A percentile compares a stretch with the other conserved stretches of the same genome.
These are phyloP conservation scores for Diaporthe sp. DNA, from an alignment of 2,329 filamentous ascomycete species.

Conservation along the genomic window DNA sequence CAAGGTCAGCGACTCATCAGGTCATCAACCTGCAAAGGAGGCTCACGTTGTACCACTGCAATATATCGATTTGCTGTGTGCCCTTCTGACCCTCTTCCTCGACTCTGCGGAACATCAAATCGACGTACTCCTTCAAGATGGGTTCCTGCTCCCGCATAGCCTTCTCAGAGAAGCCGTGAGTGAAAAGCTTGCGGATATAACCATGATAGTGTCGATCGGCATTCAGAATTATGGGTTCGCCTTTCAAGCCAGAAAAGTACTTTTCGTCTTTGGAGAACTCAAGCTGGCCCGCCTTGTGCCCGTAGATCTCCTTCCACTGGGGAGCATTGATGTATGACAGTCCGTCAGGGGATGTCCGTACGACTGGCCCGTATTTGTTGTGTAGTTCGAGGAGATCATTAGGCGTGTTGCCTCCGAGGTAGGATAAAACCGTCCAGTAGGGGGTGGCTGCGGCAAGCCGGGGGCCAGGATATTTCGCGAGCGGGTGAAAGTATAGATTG, in stretches of 20 bases:
- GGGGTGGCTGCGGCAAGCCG: slow-evolving; percentile 34
- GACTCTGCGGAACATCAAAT: not conserved
- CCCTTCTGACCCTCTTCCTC: not conserved
- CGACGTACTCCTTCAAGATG: not conserved
- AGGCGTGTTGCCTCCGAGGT: slow-evolving; percentile 42
- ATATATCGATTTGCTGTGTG: not conserved
- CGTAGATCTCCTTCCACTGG: slow-evolving; percentile 35
- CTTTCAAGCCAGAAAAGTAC: not conserved
- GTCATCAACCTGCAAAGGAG: not conserved
- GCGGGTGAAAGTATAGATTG: slow-evolving; percentile 19
- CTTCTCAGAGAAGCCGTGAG: slow-evolving; percentile 1
- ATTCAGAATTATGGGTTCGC: not conserved
- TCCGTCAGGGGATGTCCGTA: slow-evolving; percentile 4
- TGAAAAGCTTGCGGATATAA: slow-evolving; percentile 1
- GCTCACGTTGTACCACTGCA: not conserved
- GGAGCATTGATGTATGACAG: slow-evolving; percentile 30
- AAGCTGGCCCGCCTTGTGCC: slow-evolving; percentile 36
- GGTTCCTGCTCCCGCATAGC: not conserved
- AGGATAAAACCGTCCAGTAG: slow-evolving; percentile 41
- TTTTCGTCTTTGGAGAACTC: slow-evolving; percentile 33
- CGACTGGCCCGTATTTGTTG: slow-evolving; percentile 28
- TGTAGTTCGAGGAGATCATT: slow-evolving; percentile 38
- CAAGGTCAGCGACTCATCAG: not conserved
- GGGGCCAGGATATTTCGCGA: slow-evolving; percentile 18
- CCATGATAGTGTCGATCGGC: slow-evolving; percentile 5